These are phyloP conservation scores for Hypoxylon lenormandii DNA, from an alignment of 495 filamentous ascomycete species.

Conservation along the genomic window DNA sequence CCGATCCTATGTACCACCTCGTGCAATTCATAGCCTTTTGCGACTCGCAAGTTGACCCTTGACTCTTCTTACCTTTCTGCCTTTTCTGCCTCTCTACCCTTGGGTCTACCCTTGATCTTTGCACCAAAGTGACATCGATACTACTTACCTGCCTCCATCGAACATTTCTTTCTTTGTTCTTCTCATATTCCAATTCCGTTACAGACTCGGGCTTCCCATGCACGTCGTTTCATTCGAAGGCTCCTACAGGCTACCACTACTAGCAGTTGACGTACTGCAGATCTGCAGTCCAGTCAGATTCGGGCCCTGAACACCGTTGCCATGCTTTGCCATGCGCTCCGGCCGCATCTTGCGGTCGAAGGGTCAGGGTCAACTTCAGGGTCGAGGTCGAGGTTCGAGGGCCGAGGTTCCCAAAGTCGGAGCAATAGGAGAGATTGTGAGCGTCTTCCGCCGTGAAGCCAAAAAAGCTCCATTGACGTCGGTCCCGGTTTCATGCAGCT, in stretches of 20 bases:
- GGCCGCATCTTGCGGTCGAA: slow-evolving; percentile 34
- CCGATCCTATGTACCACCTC: slow-evolving; percentile 35
- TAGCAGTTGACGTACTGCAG: slow-evolving; percentile 38
- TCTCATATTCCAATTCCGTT: slow-evolving; percentile 42
- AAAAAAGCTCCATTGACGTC: slow-evolving; percentile 27
- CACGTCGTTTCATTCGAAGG: slow-evolving; percentile 35
- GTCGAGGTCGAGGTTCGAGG: slow-evolving; percentile 13
- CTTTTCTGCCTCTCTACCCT: too few species aligned
- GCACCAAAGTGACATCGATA: slow-evolving; percentile 6
- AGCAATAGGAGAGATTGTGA: slow-evolving; percentile 19
- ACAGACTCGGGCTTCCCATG: slow-evolving; percentile 37
- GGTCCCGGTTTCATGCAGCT: slow-evolving; percentile 33
- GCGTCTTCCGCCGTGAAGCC: slow-evolving; percentile 13
- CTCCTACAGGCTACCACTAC: slow-evolving; percentile 34
- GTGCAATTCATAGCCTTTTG: slow-evolving; percentile 26
- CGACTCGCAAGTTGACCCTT: slow-evolving; percentile 8
- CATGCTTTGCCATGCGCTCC: slow-evolving; percentile 35
- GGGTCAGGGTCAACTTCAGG: too few species aligned
- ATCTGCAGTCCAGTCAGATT: slow-evolving; percentile 38
- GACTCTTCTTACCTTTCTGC: too few species aligned
- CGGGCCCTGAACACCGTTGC: slow-evolving; percentile 31
- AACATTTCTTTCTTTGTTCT: slow-evolving; percentile 42
- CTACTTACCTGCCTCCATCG: slow-evolving; percentile 30
- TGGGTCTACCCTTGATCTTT: not conserved
- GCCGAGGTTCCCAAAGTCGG: slow-evolving; percentile 1